Percentiles rank a stretch among this genome's conserved stretches.
phyloP scores from a whole-genome alignment of 2,329 filamentous ascomycete species.

The Zopfia rhizophila region DNA sequence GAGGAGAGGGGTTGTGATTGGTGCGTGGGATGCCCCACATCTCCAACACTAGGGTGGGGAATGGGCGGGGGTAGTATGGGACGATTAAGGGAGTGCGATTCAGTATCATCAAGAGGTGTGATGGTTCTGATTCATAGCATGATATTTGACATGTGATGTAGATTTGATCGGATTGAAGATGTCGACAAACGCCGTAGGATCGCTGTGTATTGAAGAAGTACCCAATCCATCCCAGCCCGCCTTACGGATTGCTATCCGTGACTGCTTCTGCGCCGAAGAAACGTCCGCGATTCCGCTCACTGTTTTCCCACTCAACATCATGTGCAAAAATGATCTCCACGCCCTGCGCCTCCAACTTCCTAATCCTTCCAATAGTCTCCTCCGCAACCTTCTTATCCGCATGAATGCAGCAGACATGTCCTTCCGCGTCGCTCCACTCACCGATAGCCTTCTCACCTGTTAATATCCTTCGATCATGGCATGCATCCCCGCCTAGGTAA shows the following conservation, averaged over 20 bases:
- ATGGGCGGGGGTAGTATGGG: neutral
- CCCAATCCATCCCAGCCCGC: too few species aligned
- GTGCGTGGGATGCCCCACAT: constrained; percentile 23
- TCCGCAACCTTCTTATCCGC: constrained; percentile 58
- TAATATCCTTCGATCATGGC: constrained; percentile 63
- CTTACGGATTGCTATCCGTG: too few species aligned
- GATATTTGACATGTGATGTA: too few species aligned
- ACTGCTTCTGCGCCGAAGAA: constrained; percentile 37
- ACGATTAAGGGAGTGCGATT: neutral
- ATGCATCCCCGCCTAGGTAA: constrained; percentile 65
- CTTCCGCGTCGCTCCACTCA: constrained; percentile 59
- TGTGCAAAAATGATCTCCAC: constrained; percentile 65
- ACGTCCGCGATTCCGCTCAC: constrained; percentile 40
- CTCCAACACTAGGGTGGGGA: constrained; percentile 17
- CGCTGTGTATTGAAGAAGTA: too few species aligned
- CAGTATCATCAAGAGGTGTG: too few species aligned
- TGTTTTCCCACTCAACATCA: constrained; percentile 61
- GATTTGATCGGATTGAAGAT: too few species aligned
- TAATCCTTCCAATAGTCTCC: constrained; percentile 57
- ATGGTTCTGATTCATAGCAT: too few species aligned
- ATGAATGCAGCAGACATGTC: constrained; percentile 63
- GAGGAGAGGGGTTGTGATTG: constrained; percentile 16
- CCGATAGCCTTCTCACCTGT: constrained; percentile 64
- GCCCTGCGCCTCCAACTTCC: constrained; percentile 50
- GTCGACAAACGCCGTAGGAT: too few species aligned